phyloP scores from a whole-genome alignment of 2,329 filamentous ascomycete genomes.

The Anthostomella pinea region DNA sequence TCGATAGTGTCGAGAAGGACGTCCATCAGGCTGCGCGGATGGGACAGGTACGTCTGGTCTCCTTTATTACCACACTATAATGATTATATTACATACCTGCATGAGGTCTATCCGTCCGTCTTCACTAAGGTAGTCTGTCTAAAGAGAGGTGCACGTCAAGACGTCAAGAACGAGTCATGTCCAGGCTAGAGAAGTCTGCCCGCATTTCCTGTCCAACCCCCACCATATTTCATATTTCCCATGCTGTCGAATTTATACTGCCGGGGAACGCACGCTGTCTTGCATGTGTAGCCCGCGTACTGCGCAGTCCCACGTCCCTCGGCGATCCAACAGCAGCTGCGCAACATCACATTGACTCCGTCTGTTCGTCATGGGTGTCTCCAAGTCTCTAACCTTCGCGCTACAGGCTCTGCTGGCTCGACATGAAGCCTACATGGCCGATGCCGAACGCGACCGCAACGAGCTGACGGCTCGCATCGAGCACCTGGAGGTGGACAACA shows the following conservation, averaged over 20 bases:
- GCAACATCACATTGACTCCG: slow-evolving; percentile 2
- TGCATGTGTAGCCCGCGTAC: no score
- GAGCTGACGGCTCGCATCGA: slow-evolving; percentile 72
- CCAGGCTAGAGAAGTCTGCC: not conserved
- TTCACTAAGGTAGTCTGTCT: no score
- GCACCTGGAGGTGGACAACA: slow-evolving; percentile 71
- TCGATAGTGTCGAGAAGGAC: slow-evolving; percentile 83
- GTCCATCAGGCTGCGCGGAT: slow-evolving; percentile 82
- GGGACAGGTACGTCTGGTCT: slow-evolving; percentile 79
- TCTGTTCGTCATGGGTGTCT: slow-evolving; percentile 22
- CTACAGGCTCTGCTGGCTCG: slow-evolving; percentile 84
- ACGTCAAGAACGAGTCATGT: not conserved
- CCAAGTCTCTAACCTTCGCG: slow-evolving; percentile 66
- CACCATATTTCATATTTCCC: no score
- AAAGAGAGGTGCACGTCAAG: not conserved
- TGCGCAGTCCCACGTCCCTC: slow-evolving; percentile 30
- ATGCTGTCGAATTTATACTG: no score
- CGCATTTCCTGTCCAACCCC: not conserved
- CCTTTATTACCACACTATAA: no score
- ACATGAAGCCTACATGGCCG: slow-evolving; percentile 91
- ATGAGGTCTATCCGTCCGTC: no score
- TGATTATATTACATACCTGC: no score
- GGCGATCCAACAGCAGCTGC: slow-evolving; percentile 4
- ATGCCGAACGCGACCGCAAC: slow-evolving; percentile 80
- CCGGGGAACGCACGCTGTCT: no score